Evolutionary conservation across 495 filamentous ascomycete genomes (phyloP), one percentile per base, ranked within the genome.

Genomic region (Aspergillus affinis): DNA sequence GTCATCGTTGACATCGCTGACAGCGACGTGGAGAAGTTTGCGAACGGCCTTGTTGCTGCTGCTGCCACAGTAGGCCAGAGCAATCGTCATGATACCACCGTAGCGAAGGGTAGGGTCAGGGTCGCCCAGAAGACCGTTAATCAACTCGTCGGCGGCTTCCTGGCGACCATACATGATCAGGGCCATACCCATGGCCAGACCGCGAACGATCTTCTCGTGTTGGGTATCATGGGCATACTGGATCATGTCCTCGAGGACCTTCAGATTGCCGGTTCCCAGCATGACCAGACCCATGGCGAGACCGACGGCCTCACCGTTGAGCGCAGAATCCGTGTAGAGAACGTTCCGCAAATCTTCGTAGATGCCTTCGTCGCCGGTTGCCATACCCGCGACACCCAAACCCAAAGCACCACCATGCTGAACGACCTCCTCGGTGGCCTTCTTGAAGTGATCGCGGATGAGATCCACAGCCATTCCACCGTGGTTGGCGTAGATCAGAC

Each of bases 41-140:
- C 95, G 90, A 32, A 99, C 92, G 26, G 95, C 95, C 80, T 98
- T 97, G 82, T 99, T 99, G 85, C 91, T 96, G 20, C 93, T 90
- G 54, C 88, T 96, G 41, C 95, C 95, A 75, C 93, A 97, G 74
- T 98, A 99, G 9, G 95, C 95, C 70, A 99, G 80, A 29, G 95
- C 94, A 41, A 98, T 89, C n/a, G 94, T 97, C 87, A 97, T 93
- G 69, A 99, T 96, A 79, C 95, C 95, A 65, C 95, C 95, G 66
- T 99, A 99, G 59, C 95, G 86, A 53, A 99, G 79, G 26, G 90
- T 91, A 63, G 94, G 91, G 67, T 99, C 94, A 4, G 94, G 91
- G 65, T 98, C 95, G 61, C 90, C 91, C 44, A 99, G 79, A 12
- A 99, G 87, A 52, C 91, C 91, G 66, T 93, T 93, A 65, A 97